A percentile compares a stretch with the other conserved stretches of the same genome.
These are phyloP conservation scores for Aspergillus chevalieri DNA, from an alignment of 2,329 filamentous ascomycete genomes.

Conservation along the genomic window DNA sequence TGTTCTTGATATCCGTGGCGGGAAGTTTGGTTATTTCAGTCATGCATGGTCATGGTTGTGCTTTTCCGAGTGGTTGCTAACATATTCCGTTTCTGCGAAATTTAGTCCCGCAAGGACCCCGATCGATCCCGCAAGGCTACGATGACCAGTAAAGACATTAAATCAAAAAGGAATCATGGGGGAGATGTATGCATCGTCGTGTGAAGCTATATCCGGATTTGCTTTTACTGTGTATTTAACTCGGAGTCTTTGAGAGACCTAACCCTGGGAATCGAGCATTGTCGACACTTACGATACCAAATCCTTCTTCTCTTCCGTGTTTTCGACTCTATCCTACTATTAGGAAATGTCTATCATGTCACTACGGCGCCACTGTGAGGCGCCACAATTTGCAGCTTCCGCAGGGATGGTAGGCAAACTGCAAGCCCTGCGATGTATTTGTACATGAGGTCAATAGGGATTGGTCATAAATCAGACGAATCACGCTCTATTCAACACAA, in stretches of 20 bases:
- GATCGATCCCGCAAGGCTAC: constrained; percentile 41
- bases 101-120: constrained; percentile 42
- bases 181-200: background rate
- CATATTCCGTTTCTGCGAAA: background rate
- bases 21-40: background rate
- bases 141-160: constrained; percentile 36
- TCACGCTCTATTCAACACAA: too few relatives aligned
- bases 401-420: too few relatives aligned
- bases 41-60: background rate
- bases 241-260: background rate
- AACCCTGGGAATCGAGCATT: background rate
- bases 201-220: constrained; percentile 1
- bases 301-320: too few relatives aligned
- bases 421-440: too few relatives aligned
- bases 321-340: too few relatives aligned
- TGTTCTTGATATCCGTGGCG: background rate
- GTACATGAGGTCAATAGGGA: too few relatives aligned
- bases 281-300: background rate
- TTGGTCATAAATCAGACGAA: too few relatives aligned
- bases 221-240: background rate
- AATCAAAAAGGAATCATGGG: constrained; percentile 1
- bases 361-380: too few relatives aligned
- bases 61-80: background rate
- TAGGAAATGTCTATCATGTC: too few relatives aligned
- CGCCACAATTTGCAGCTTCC: too few relatives aligned